A percentile compares a stretch with the other conserved stretches of the same genome.
phyloP scores from a whole-genome alignment of 2,329 filamentous ascomycete genomes.

The Phyllosticta citrichinensis region DNA sequence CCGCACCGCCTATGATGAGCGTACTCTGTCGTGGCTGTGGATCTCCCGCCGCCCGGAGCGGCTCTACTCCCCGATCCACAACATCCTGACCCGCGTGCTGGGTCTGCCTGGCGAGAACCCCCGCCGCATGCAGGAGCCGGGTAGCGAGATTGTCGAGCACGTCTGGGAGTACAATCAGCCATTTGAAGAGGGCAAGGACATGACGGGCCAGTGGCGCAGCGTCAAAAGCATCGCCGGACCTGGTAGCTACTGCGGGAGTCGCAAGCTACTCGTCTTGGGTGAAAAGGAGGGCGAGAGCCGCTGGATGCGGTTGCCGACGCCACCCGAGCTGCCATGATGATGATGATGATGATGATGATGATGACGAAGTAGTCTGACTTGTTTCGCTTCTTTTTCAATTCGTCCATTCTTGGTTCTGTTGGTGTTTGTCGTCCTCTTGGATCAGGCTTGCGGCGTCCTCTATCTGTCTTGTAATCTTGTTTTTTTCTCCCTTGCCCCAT shows the following conservation, averaged over 20 bases:
- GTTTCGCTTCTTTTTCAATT: not conserved
- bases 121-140: constrained; percentile 49
- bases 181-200: constrained; percentile 19
- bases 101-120: constrained; percentile 51
- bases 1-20: constrained; percentile 55
- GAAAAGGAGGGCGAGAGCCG: constrained; percentile 23
- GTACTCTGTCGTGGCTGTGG: constrained; percentile 48
- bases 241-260: constrained; percentile 47
- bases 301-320: constrained; percentile 24
- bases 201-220: constrained; percentile 23
- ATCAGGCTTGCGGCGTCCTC: not conserved
- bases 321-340: constrained; percentile 11
- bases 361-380: not conserved
- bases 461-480: not conserved
- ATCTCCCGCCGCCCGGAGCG: constrained; percentile 56
- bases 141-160: constrained; percentile 42
- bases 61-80: constrained; percentile 51
- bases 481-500: not conserved
- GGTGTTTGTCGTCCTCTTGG: not conserved
- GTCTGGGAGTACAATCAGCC: constrained; percentile 39
- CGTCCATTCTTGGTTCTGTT: not conserved
- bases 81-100: constrained; percentile 46
- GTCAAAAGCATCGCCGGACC: constrained; percentile 46
- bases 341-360: not conserved
- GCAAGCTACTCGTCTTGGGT: constrained; percentile 42